phyloP scores from a whole-genome alignment of 2,329 filamentous ascomycete genomes.

The Didymosphaeria variabile region DNA sequence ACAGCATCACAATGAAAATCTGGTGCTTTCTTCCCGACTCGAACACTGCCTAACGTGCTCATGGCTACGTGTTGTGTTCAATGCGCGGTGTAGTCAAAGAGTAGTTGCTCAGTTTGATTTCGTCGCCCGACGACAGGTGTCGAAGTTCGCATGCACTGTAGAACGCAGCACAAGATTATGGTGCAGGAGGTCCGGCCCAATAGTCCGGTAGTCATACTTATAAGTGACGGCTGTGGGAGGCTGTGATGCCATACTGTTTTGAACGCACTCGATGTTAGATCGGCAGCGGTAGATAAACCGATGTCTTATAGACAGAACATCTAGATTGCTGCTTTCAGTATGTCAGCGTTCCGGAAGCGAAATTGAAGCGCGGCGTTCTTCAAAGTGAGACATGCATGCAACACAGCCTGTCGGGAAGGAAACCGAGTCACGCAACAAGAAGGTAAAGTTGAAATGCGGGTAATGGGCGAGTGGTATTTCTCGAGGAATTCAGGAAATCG shows the following conservation, averaged over 20 bases:
- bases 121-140: neutral
- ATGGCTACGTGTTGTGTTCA: conserved; percentile 19
- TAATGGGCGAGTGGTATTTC: neutral
- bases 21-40: conserved; percentile 38
- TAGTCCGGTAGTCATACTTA: conserved; percentile 3
- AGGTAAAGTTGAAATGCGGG: neutral
- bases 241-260: conserved; percentile 10
- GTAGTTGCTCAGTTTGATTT: conserved; percentile 8
- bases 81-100: conserved; percentile 5
- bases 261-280: conserved; percentile 13
- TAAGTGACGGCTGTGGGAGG: neutral
- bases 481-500: neutral
- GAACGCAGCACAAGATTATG: neutral
- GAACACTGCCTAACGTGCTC: conserved; percentile 32
- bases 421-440: neutral
- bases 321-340: conserved; percentile 12
- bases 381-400: conserved; percentile 7
- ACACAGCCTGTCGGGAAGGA: neutral
- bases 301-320: neutral
- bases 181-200: neutral
- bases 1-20: conserved; percentile 41
- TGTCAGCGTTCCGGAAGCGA: conserved; percentile 15
- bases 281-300: neutral
- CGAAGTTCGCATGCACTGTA: neutral
- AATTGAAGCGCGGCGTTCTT: conserved; percentile 6